These are phyloP conservation scores for Coemansia sp. DNA, from an alignment of 192 early-diverging fungal species.

Conservation along the genomic window DNA sequence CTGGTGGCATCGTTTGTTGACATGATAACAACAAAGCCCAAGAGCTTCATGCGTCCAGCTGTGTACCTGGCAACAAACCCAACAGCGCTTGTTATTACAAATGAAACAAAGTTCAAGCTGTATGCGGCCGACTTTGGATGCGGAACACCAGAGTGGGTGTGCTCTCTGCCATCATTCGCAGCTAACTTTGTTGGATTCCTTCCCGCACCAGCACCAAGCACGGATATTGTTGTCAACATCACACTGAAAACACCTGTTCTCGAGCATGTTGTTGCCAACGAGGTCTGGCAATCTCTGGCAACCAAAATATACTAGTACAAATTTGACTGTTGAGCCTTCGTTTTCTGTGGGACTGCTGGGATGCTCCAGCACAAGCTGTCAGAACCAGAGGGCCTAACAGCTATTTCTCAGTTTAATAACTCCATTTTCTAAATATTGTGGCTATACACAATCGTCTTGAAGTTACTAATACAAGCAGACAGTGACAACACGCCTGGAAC, in stretches of 20 bases:
- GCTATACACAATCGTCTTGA: too few relatives aligned
- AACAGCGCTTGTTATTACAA: conserved; percentile 31
- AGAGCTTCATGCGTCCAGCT: conserved; percentile 43
- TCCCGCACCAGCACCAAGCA: conserved; percentile 39
- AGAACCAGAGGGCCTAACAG: too few relatives aligned
- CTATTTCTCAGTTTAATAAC: too few relatives aligned
- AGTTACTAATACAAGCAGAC: too few relatives aligned
- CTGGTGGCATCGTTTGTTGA: conserved; percentile 44
- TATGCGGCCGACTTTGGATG: conserved; percentile 44
- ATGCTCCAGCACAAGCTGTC: too few relatives aligned
- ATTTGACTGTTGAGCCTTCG: too few relatives aligned
- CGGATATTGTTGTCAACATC: conserved; percentile 42
- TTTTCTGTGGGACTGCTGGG: too few relatives aligned
- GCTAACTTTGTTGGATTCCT: conserved; percentile 50
- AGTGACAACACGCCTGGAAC: too few relatives aligned
- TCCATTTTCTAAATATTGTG: too few relatives aligned
- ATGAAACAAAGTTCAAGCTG: conserved; percentile 44
- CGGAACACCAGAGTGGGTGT: conserved; percentile 46
- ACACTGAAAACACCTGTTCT: conserved; percentile 37
- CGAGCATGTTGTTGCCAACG: conserved; percentile 28
- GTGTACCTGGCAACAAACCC: conserved; percentile 33
- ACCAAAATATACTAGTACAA: conserved; percentile 31
- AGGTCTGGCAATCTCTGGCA: conserved; percentile 36
- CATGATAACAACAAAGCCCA: conserved; percentile 25
- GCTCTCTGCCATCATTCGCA: conserved; percentile 40